Evolutionary conservation across 73 alveolate genomes (phyloP), one percentile per base, ranked within the genome.

Genomic region (Blepharisma japonicum): DNA sequence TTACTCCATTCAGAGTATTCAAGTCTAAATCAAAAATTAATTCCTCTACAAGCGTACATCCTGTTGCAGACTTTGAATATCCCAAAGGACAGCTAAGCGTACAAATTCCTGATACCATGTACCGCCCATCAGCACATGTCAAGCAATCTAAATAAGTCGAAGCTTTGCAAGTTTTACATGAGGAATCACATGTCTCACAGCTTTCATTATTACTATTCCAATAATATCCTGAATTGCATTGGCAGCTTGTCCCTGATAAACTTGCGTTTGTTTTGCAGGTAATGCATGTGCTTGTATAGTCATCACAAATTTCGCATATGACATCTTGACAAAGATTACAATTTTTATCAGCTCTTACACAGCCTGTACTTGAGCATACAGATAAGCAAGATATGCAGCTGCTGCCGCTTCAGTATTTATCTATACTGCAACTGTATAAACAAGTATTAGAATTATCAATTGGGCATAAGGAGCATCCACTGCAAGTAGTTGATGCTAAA

Each of bases 251-350:
- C 14, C 18, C 11, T 61, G 48, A 61, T 61, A 61, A 25, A 61
- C 38, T 25, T 61, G 74, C 74, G 23, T 61, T 14, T 18, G 39
- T 11, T 9, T 25, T 14, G 23, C 74, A 61, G 2, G 14, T 14
- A 61, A 14, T 61, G 23, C 74, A 61, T 8, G 50, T 61, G 14
- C 74, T 39, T 20, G 50, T 18, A 20, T n/a, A 14, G 23, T n/a
- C 23, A 2, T n/a, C 47, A 61, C 74, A 61, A 2, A 61, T 61
- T 5, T 20, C 14, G 48, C 74, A 61, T 61, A 8, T 14, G 23
- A 61, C 74, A 25, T 61, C 74, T 20, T 61, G 11, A 5, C 74
- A 61, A 18, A 61, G 74, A 4, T 61, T 61, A 5, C 74, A 61
- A 61, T 39, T 61, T 20, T 61, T 61, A 61, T 61, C 74, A 20